Conservation (phyloP, 1,284 basidiomycete genomes). For the Apiotrichum sp. region DNA sequence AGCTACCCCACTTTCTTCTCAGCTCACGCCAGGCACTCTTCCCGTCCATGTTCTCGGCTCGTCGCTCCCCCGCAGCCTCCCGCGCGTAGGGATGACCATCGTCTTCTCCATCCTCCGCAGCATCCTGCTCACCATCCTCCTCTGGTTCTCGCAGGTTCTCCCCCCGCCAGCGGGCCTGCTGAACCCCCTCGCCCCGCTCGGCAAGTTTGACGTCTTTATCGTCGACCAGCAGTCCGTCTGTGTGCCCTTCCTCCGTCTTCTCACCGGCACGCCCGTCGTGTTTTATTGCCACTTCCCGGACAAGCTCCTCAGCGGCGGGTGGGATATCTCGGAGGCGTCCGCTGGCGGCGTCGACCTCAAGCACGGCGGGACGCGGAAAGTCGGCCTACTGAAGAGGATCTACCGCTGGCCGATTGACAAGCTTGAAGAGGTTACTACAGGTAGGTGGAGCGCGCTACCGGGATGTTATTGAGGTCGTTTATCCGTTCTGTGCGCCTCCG, state of each 20-base stretch:
- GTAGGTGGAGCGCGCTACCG: constrained; percentile 50
- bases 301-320: constrained; percentile 62
- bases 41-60: constrained; percentile 68
- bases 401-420: constrained; percentile 87
- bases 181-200: constrained; percentile 36
- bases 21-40: constrained; percentile 61
- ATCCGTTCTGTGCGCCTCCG: too few species aligned
- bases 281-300: constrained; percentile 99
- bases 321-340: constrained; percentile 32
- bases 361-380: constrained; percentile 50
- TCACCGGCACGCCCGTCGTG: constrained; percentile 69
- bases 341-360: constrained; percentile 57
- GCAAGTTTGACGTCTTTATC: constrained; percentile 73
- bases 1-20: constrained; percentile 9
- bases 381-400: constrained; percentile 58
- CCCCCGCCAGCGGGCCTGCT: constrained; percentile 30
- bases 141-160: constrained; percentile 52
- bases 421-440: constrained; percentile 82
- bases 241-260: constrained; percentile 69
- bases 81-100: constrained; percentile 67
- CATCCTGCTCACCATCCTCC: constrained; percentile 64
- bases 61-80: constrained; percentile 72
- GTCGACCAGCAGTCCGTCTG: constrained; percentile 93
- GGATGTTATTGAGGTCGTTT: background rate
- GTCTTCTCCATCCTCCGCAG: constrained; percentile 84